These are phyloP conservation scores for Parastagonospora avenae DNA, from an alignment of 2,329 filamentous ascomycete genomes.

Conservation along the genomic window DNA sequence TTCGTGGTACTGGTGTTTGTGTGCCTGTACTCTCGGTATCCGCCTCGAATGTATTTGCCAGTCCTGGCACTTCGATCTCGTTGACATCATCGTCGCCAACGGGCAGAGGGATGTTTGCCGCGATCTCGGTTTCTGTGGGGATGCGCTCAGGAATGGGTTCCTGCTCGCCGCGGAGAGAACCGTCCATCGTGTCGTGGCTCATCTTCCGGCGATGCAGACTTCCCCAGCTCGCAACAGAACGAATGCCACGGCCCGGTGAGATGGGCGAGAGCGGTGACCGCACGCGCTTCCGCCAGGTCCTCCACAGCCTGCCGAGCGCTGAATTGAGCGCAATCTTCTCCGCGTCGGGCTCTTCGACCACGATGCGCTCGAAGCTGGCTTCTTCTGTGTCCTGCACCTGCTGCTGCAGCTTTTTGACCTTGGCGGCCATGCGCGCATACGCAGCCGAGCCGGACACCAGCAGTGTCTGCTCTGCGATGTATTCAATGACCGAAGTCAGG, in stretches of 20 bases:
- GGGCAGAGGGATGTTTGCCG: conserved; percentile 71
- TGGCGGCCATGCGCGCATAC: conserved; percentile 63
- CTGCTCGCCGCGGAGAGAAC: conserved; percentile 22
- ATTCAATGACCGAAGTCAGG: conserved; percentile 91
- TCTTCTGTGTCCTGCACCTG: conserved; percentile 56
- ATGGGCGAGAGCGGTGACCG: conserved; percentile 51
- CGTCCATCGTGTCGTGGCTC: conserved; percentile 38
- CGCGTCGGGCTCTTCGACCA: conserved; percentile 91
- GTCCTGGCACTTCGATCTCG: conserved; percentile 79
- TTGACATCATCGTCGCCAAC: conserved; percentile 70
- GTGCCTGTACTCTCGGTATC: conserved; percentile 37
- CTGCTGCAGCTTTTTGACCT: conserved; percentile 44
- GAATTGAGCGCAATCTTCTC: conserved; percentile 90
- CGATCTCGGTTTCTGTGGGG: conserved; percentile 52
- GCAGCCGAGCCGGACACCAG: conserved; percentile 87
- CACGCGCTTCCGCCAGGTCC: conserved; percentile 89
- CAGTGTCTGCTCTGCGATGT: conserved; percentile 88
- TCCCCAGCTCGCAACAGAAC: conserved; percentile 33
- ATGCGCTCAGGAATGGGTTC: conserved; percentile 49
- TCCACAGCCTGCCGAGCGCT: conserved; percentile 87
- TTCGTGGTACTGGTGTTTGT: conserved; percentile 31
- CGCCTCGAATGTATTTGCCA: conserved; percentile 69
- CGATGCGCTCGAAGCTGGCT: conserved; percentile 66
- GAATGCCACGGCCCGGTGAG: conserved; percentile 27
- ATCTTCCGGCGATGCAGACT: conserved; percentile 36